phyloP scores from a whole-genome alignment of 176 grass and related monocot species.

The barley (Hordeum vulgare) region MorexV3_pseudomolecules_assembly NC_058523.1:448972971-448973470 shows the following conservation, averaged over 20 bases:
- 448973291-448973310: conserved; percentile 19
- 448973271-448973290: neutral
- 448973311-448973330: neutral
- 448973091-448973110: no score
- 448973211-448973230: neutral
- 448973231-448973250: neutral
- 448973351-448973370: neutral
- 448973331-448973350: neutral
- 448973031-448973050: neutral
- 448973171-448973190: conserved; percentile 13
- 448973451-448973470: neutral
- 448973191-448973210: neutral
- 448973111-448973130: no score
- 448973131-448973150: no score
- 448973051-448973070: neutral
- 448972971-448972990: no score
- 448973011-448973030: neutral
- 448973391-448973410: neutral
- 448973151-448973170: no score
- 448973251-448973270: neutral
- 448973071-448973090: neutral
- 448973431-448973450: neutral
- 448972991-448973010: no score
- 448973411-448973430: neutral
- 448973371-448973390: neutral